These are phyloP conservation scores for Candida broadrunensis DNA, from an alignment of 805 yeast species.

Conservation along the genomic window DNA sequence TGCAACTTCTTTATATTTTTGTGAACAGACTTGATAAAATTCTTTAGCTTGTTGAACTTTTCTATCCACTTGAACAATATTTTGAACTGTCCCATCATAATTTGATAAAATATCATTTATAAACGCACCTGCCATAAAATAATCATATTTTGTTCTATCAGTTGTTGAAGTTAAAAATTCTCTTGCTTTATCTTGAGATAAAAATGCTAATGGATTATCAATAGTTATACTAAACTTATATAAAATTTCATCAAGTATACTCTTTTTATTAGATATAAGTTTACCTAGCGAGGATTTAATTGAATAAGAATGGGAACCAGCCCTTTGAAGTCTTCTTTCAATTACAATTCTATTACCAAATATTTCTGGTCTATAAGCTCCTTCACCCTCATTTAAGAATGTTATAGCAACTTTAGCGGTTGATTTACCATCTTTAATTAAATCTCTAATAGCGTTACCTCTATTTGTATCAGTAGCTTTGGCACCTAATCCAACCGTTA, in stretches of 20 bases:
- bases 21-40: constrained; percentile 21
- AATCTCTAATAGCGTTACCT: constrained; percentile 64
- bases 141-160: constrained; percentile 66
- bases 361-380: constrained; percentile 58
- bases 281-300: constrained; percentile 52
- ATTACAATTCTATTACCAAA: constrained; percentile 71
- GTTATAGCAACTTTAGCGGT: constrained; percentile 66
- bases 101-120: constrained; percentile 63
- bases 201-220: constrained; percentile 86
- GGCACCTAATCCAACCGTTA: constrained; percentile 84
- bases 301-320: constrained; percentile 49
- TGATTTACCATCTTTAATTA: constrained; percentile 74
- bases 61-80: constrained; percentile 26
- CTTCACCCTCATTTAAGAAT: constrained; percentile 62
- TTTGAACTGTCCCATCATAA: constrained; percentile 31
- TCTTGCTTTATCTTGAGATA: constrained; percentile 92
- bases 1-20: constrained; percentile 26
- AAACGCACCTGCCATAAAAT: constrained; percentile 78
- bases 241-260: constrained; percentile 64
- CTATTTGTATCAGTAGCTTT: constrained; percentile 85
- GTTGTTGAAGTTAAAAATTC: constrained; percentile 79
- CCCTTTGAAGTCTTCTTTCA: constrained; percentile 58
- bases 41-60: constrained; percentile 23
- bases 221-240: constrained; percentile 73
- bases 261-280: constrained; percentile 57